Evolutionary conservation across 495 filamentous ascomycete genomes (phyloP).

Genomic region (Tuber microsphaerosporum): DNA sequence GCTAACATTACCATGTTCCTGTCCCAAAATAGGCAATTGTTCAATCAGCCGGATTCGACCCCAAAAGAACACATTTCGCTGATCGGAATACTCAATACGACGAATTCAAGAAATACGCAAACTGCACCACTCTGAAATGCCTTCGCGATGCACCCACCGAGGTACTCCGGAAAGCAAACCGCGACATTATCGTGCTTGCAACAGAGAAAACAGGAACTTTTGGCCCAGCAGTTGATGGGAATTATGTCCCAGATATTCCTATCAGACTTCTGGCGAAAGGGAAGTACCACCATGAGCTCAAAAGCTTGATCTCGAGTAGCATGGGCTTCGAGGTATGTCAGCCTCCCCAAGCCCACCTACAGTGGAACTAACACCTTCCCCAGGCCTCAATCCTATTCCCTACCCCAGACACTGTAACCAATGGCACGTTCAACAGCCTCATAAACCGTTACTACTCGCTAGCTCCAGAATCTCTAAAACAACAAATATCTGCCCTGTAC

Average conservation of each 20-base stretch:
- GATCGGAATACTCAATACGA: conserved; percentile 7
- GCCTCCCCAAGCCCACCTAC: background rate
- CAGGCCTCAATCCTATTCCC: conserved; percentile 37
- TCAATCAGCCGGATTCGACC: conserved; percentile 19
- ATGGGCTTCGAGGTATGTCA: conserved; percentile 35
- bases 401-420: conserved; percentile 38
- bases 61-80: conserved; percentile 8
- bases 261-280: conserved; percentile 53
- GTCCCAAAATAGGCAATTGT: conserved; percentile 31
- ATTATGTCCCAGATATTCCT: conserved; percentile 53
- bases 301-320: conserved; percentile 48
- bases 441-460: conserved; percentile 15
- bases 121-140: conserved; percentile 25
- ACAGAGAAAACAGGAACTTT: conserved; percentile 40
- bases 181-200: conserved; percentile 2
- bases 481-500: conserved; percentile 43
- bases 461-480: conserved; percentile 20
- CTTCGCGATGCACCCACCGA: conserved; percentile 27
- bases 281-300: conserved; percentile 51
- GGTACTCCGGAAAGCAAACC: conserved; percentile 17
- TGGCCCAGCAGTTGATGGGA: conserved; percentile 55
- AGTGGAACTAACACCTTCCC: conserved; percentile 26
- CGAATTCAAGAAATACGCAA: conserved; percentile 15
- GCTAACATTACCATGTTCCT: conserved; percentile 9
- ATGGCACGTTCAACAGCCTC: conserved; percentile 38